phyloP scores from a whole-genome alignment of 371 early-diverging fungal species.

The Synchytrium microbalum region DNA sequence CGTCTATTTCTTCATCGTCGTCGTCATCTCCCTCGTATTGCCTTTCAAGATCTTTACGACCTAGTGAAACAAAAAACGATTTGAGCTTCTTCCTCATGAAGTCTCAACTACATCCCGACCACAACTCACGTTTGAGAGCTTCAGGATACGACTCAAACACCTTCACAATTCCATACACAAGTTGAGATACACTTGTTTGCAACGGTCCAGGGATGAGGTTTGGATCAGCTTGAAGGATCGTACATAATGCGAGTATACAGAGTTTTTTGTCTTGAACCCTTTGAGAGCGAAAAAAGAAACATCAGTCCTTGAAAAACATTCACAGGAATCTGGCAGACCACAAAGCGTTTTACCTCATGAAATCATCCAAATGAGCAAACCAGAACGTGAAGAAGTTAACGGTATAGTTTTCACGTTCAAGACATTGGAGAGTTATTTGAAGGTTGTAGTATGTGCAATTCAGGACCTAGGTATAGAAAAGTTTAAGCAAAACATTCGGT shows the following conservation, averaged over 20 bases:
- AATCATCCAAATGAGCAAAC: slow-evolving; percentile 61
- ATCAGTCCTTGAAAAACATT: not conserved
- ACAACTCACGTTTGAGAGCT: slow-evolving; percentile 68
- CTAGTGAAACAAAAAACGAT: slow-evolving; percentile 3
- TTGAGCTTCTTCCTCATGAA: slow-evolving; percentile 15
- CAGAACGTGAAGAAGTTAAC: slow-evolving; percentile 72
- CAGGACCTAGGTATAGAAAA: slow-evolving; percentile 51
- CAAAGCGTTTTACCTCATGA: slow-evolving; percentile 36
- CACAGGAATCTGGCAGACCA: not conserved
- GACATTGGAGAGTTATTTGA: slow-evolving; percentile 51
- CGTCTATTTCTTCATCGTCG: slow-evolving; percentile 45
- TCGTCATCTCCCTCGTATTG: slow-evolving; percentile 52
- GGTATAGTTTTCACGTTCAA: slow-evolving; percentile 71
- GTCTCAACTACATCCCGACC: slow-evolving; percentile 11
- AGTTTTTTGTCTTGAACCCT: slow-evolving; percentile 91
- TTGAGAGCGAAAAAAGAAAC: slow-evolving; percentile 9
- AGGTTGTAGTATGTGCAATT: slow-evolving; percentile 82
- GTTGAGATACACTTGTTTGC: slow-evolving; percentile 60
- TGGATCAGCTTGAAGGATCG: slow-evolving; percentile 59
- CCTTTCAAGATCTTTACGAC: slow-evolving; percentile 25
- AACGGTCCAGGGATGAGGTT: slow-evolving; percentile 62
- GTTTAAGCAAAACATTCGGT: too few species aligned
- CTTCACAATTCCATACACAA: slow-evolving; percentile 58
- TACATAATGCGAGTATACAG: slow-evolving; percentile 65
- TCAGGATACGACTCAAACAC: slow-evolving; percentile 66